Evolutionary conservation across 2,329 filamentous ascomycete species (phyloP).

Genomic region (Rhexocercosporidium sp.): DNA sequence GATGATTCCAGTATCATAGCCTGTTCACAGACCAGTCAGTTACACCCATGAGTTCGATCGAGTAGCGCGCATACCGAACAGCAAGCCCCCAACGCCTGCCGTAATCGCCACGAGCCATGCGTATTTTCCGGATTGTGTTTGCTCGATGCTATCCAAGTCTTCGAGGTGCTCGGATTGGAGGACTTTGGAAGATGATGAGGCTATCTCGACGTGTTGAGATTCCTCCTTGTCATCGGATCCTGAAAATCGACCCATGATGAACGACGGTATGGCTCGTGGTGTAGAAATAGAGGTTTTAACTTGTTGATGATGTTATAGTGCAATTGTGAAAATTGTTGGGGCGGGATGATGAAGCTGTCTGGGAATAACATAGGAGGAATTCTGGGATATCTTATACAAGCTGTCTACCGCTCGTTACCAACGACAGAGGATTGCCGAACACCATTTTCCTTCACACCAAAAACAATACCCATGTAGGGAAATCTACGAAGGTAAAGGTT

Average conservation of each 20-base stretch:
- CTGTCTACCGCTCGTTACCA: no score
- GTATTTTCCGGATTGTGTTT: constrained; percentile 50
- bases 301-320: not conserved
- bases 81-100: constrained; percentile 66
- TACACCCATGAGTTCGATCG: not conserved
- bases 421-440: no score
- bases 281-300: not conserved
- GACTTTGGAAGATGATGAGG: constrained; percentile 14
- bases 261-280: not conserved
- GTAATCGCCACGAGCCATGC: constrained; percentile 65
- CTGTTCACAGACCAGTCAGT: constrained; percentile 34
- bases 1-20: constrained; percentile 54
- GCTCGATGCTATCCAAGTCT: constrained; percentile 44
- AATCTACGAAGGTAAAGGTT: not conserved
- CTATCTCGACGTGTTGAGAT: constrained; percentile 25
- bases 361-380: no score
- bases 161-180: constrained; percentile 15
- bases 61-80: constrained; percentile 56
- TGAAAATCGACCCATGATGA: constrained; percentile 17
- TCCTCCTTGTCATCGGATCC: constrained; percentile 17
- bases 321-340: no score
- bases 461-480: not conserved
- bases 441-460: not conserved
- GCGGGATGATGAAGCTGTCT: no score
- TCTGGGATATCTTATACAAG: no score